phyloP scores from a whole-genome alignment of 2,329 filamentous ascomycete species.

The Aureobasidium leucospermi region DNA sequence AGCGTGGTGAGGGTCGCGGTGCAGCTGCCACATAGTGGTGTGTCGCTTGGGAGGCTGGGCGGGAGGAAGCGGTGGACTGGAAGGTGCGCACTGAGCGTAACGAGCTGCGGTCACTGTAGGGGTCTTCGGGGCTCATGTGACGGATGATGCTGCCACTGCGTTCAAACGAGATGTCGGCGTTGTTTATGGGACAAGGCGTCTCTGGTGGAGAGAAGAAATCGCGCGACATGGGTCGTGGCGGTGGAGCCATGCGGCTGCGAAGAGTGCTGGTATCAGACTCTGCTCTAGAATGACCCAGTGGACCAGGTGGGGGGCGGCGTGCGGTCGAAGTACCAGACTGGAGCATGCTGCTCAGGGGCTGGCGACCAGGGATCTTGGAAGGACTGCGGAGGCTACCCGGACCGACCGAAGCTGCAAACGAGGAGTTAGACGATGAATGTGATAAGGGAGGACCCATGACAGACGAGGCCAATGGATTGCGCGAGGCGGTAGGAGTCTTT shows the following conservation, averaged over 20 bases:
- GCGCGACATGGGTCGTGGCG: conserved; percentile 58
- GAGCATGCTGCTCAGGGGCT: conserved; percentile 61
- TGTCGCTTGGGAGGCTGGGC: conserved; percentile 18
- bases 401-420: conserved; percentile 31
- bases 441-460: conserved; percentile 19
- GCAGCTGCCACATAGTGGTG: not conserved
- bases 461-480: conserved; percentile 22
- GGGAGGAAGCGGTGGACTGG: conserved; percentile 13
- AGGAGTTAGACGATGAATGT: conserved; percentile 26
- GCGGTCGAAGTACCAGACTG: conserved; percentile 77
- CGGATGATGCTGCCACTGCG: conserved; percentile 53
- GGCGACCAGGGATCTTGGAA: conserved; percentile 62
- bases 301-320: conserved; percentile 44
- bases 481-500: conserved; percentile 33
- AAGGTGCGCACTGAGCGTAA: conserved; percentile 17
- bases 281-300: conserved; percentile 29
- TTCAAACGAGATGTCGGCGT: conserved; percentile 34
- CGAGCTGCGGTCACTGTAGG: conserved; percentile 62
- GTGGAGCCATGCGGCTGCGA: conserved; percentile 34
- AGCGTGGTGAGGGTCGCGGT: conserved; percentile 15
- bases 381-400: conserved; percentile 43
- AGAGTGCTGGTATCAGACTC: conserved; percentile 29
- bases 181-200: conserved; percentile 24
- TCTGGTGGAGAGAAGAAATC: conserved; percentile 57
- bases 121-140: conserved; percentile 66